A percentile compares a stretch with the other conserved stretches of the same genome.
phyloP scores from a whole-genome alignment of 2,329 filamentous ascomycete genomes.

The Colletotrichum sidae region DNA sequence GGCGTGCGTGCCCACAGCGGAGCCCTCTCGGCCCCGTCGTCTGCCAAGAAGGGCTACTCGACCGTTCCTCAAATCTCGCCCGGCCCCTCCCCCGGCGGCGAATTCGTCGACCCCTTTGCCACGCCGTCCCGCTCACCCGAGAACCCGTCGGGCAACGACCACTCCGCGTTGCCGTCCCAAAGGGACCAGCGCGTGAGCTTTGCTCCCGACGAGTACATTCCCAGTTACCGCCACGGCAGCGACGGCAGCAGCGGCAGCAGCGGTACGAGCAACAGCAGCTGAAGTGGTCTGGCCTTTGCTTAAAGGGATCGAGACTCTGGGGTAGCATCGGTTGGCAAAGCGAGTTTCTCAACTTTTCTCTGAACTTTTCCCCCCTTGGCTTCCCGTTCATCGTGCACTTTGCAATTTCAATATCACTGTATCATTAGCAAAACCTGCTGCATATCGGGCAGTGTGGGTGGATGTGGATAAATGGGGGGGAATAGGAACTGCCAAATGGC shows the following conservation, averaged over 20 bases:
- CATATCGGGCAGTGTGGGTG: constrained; percentile 2
- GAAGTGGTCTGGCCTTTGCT: not conserved
- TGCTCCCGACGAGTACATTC: constrained; percentile 17
- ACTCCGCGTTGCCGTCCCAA: constrained; percentile 9
- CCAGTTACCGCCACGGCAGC: constrained; percentile 1
- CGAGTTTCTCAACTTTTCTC: constrained; percentile 4
- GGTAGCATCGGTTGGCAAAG: constrained; percentile 17
- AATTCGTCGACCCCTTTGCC: constrained; percentile 24
- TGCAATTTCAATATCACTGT: constrained; percentile 17
- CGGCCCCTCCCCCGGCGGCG: constrained; percentile 6
- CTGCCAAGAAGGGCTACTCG: constrained; percentile 22
- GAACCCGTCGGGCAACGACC: constrained; percentile 6
- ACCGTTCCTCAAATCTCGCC: constrained; percentile 20
- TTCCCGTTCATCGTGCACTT: not conserved
- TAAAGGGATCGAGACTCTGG: not conserved
- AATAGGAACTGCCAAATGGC: not conserved
- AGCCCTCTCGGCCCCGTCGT: not conserved
- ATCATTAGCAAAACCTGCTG: constrained; percentile 22
- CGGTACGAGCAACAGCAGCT: constrained; percentile 11
- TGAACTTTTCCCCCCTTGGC: not conserved
- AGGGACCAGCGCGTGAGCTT: constrained; percentile 22
- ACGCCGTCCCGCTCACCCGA: constrained; percentile 20
- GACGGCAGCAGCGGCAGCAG: constrained; percentile 14
- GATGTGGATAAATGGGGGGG: not conserved
- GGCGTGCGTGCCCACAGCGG: constrained; percentile 24